Base-by-base conservation (phyloP, 2,329 filamentous ascomycete species). In the Trichoderma endophyticum region DNA sequence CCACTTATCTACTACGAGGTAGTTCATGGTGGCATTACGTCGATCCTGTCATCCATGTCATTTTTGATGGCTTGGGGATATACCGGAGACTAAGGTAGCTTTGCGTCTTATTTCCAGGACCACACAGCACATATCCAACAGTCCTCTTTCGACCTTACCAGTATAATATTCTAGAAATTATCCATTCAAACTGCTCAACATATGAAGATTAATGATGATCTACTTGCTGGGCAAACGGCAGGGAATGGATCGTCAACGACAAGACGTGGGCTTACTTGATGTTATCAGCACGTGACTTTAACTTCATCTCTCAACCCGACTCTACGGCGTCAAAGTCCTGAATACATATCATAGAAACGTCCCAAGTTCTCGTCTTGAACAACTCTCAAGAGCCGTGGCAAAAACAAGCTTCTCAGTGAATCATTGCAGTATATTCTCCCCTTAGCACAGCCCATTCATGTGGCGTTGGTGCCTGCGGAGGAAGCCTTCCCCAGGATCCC, bases 221-320 rank as follows among this genome's bases (percentile, higher is more conserved):
- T n/a, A 51, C n/a, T 21, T 12, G 43, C n/a, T 51, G 4, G 9
- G n/a, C 9, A 51, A 51, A 51, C 4, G 9, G 15, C 24, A 63
- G 9, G 21, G 60, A 18, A 43, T 28, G 24, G 24, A 51, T 51
- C 14, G 15, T 28, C 54, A 60, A 63, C 18, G 18, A 39, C 39
- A 28, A 28, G 24, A 59, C 32, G n/a, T 39, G 34, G 43, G 43
- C 43, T 51, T 43, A 24, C 32, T 43, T 32, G 24, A 34, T 3
- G 18, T 12, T 68, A 59, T 68, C 54, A 32, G 6, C 65, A 68
- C 65, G 65, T 68, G 65, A 68, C 65, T 59, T 67, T 30, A 9
- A 68, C 65, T 28, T 68, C 65, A 59, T 30, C 34, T 21, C n/a
- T 32, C 65, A 43, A 43, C 54, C 54, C n/a, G n/a, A 21, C 18